A percentile compares a stretch with the other conserved stretches of the same genome.
Evolutionary conservation across 2,329 filamentous ascomycete species (phyloP).

Genomic region (Beauveria sp.): DNA sequence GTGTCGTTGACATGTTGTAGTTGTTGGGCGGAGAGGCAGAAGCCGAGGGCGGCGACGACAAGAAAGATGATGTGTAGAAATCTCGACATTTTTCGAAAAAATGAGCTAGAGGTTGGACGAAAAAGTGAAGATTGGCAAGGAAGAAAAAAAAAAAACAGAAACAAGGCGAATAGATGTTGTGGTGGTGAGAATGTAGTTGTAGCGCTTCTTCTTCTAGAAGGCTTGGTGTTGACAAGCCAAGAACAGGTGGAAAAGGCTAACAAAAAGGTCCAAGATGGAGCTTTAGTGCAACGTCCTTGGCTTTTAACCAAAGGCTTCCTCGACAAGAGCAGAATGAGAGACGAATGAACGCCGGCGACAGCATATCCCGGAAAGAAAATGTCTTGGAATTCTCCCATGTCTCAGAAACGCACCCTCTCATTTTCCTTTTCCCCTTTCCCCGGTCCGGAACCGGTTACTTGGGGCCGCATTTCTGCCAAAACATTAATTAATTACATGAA

Average conservation of each 20-base stretch:
- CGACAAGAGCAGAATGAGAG: background rate
- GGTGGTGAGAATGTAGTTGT: too few species aligned
- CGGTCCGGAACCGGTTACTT: background rate
- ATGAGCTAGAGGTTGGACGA: background rate
- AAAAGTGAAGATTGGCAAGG: background rate
- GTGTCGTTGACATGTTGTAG: background rate
- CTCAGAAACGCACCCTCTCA: background rate
- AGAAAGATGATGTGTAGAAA: background rate
- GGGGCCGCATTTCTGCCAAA: too few species aligned
- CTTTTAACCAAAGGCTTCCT: background rate
- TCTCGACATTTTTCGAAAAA: background rate
- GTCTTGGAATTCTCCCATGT: slow-evolving; percentile 3
- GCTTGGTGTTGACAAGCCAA: background rate
- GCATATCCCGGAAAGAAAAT: background rate
- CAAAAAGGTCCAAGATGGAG: background rate
- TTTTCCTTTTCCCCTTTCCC: background rate
- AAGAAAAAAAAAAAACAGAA: background rate
- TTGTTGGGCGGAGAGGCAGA: slow-evolving; percentile 5
- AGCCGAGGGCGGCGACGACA: background rate
- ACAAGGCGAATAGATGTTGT: too few species aligned
- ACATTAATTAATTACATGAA: too few species aligned
- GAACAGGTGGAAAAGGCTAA: background rate
- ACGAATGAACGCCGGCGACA: slow-evolving; percentile 2
- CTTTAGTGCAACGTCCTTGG: background rate
- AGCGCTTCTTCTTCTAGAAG: too few species aligned